Percentiles rank a stretch among this genome's conserved stretches.
These are phyloP conservation scores for Stropharia rugosoannulata DNA, from an alignment of 768 basidiomycete genomes.

Conservation along the genomic window DNA sequence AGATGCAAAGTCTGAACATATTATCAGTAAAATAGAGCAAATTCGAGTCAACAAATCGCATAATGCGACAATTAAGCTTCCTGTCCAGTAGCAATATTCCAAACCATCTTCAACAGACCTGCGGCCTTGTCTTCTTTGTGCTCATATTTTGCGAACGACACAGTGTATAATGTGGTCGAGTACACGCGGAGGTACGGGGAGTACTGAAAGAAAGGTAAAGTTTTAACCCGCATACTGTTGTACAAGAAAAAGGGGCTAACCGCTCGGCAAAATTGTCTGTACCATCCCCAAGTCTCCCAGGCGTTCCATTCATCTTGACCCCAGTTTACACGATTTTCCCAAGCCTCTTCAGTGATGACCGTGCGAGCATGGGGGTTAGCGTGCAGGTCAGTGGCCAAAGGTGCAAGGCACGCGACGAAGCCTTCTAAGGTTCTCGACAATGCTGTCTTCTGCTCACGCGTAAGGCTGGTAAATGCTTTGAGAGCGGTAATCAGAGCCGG, in stretches of 20 bases:
- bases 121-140: constrained; percentile 55
- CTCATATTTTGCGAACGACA: constrained; percentile 68
- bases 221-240: constrained; percentile 3
- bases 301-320: constrained; percentile 72
- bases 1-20: too few relatives aligned
- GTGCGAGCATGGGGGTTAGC: constrained; percentile 51
- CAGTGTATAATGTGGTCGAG: constrained; percentile 63
- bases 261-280: constrained; percentile 80
- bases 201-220: constrained; percentile 45
- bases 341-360: constrained; percentile 65
- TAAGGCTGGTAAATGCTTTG: constrained; percentile 73
- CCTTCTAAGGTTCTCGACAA: constrained; percentile 73
- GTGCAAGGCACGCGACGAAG: constrained; percentile 66
- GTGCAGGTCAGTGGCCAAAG: constrained; percentile 35
- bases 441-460: constrained; percentile 73
- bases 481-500: constrained; percentile 69
- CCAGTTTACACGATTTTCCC: constrained; percentile 74
- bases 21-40: neutral
- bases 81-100: constrained; percentile 71
- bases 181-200: constrained; percentile 79
- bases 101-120: constrained; percentile 61
- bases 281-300: constrained; percentile 93
- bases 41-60: neutral
- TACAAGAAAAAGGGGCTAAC: constrained; percentile 42
- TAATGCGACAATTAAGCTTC: constrained; percentile 22